Conservation (phyloP, 2,329 filamentous ascomycete species). For the Cytospora leucostoma region DNA sequence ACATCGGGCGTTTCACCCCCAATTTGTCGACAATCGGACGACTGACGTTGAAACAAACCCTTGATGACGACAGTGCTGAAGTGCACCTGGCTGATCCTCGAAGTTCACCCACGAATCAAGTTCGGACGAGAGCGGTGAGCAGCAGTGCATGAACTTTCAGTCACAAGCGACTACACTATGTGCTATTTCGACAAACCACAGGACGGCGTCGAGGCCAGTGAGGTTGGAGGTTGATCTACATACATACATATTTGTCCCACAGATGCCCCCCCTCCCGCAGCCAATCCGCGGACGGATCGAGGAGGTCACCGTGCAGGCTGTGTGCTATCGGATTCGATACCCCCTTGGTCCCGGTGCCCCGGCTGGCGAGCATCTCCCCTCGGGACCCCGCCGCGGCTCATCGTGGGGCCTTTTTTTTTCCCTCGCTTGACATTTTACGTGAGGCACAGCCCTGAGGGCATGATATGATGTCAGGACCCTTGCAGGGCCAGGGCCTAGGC, state of each 20-base stretch:
- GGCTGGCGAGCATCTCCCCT: background rate
- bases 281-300: slow-evolving; percentile 20
- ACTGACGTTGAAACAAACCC: slow-evolving; percentile 25
- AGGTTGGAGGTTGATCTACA: slow-evolving; percentile 2
- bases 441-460: background rate
- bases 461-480: slow-evolving; percentile 6
- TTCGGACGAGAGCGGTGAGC: slow-evolving; percentile 16
- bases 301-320: slow-evolving; percentile 18
- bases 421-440: background rate
- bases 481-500: background rate
- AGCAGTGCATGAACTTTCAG: slow-evolving; percentile 18
- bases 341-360: background rate
- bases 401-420: background rate
- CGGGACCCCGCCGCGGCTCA: background rate
- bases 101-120: slow-evolving; percentile 7
- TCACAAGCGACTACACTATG: too few species aligned
- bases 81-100: slow-evolving; percentile 4
- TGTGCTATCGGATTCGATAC: slow-evolving; percentile 1
- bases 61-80: slow-evolving; percentile 11
- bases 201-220: slow-evolving; percentile 4
- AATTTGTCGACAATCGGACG: slow-evolving; percentile 11
- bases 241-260: background rate
- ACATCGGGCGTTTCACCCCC: slow-evolving; percentile 18
- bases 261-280: background rate
- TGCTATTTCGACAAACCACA: too few species aligned